phyloP scores from a whole-genome alignment of 2,329 filamentous ascomycete genomes.

The Sarocladiaceae sp. region DNA sequence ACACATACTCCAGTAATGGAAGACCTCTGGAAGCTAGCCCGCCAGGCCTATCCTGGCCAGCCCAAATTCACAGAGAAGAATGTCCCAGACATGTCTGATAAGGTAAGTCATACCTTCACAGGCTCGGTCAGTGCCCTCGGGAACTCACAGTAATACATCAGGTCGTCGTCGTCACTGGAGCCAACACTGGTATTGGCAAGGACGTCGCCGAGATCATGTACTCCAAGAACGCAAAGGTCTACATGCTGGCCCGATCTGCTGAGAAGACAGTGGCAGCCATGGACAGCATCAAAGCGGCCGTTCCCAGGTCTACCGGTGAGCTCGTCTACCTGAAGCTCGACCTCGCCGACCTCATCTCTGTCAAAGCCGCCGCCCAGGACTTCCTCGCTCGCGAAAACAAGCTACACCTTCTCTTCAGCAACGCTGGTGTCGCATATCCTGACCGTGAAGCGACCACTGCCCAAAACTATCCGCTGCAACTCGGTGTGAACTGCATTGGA shows the following conservation, averaged over 20 bases:
- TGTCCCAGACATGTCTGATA: no score
- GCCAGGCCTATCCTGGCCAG: no score
- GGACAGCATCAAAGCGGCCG: conserved; percentile 25
- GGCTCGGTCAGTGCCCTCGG: no score
- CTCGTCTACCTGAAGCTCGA: conserved; percentile 35
- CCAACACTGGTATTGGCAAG: conserved; percentile 34
- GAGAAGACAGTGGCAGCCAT: conserved; percentile 34
- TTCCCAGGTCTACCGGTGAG: conserved; percentile 25
- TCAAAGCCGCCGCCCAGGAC: conserved; percentile 20
- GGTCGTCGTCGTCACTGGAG: conserved; percentile 42
- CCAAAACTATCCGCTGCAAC: conserved; percentile 25
- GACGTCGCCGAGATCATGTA: conserved; percentile 47
- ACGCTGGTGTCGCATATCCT: conserved; percentile 29
- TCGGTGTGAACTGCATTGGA: conserved; percentile 31
- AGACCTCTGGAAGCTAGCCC: no score
- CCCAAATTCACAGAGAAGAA: no score
- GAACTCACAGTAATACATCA: conserved; percentile 13
- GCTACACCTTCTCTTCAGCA: conserved; percentile 32
- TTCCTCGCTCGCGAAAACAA: conserved; percentile 18
- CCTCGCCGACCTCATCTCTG: conserved; percentile 23
- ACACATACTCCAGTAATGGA: no score
- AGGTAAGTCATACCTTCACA: no score
- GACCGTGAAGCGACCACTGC: conserved; percentile 5
- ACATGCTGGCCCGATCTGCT: conserved; percentile 39
- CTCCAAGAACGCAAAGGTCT: conserved; percentile 41